Base-by-base conservation (phyloP, 306 rosid species). In the Rosa persica region DNA sequence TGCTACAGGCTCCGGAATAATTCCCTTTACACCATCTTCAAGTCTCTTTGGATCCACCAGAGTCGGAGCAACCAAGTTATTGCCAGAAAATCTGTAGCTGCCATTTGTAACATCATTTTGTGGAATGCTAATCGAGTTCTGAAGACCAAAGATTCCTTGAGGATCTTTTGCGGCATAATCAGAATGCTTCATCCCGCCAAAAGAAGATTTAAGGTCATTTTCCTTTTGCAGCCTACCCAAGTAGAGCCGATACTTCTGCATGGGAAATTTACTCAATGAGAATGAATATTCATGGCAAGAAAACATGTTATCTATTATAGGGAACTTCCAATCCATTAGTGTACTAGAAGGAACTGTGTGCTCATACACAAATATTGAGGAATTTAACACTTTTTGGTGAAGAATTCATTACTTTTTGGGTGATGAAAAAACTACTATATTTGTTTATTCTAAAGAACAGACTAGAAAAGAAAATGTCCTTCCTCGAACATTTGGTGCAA, bases 171-270 rank as follows among this genome's bases (percentile, higher is more conserved):
- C 52, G 76, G 86, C 48, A 44, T 79, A 81, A 73, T 95, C 98
- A 0, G 89, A 69, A 80, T 64, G 92, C 84, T 91, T 95, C 76
- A 78, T 76, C 69, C 93, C 99, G 65, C 82, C 83, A 49, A 88
- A 84, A 76, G 88, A 72, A 83, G 93, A 78, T 83, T 86, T 93
- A 11, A 76, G 84, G 19, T 90, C 96, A 19, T 82, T 87, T 42
- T 91, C 97, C 75, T 91, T 96, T 78, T 89, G 98, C 77, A 96
- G 82, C 86, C 99, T 83, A 77, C 94, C 84, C 94, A 93, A 80
- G 87, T 96, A 96, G 76, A 96, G 98, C 80, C 98, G 94, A 76
- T 93, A 96, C 82, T 96, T 96, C 99, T 96, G 96, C 83, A 81
- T 3, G 78, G n/a, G 68, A 58, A 73, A 77, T 12, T 0, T 79